Percentiles rank a stretch among this genome's conserved stretches.
phyloP scores from a whole-genome alignment of 2,329 filamentous ascomycete species.

The Aspergillus phoenicis region DNA sequence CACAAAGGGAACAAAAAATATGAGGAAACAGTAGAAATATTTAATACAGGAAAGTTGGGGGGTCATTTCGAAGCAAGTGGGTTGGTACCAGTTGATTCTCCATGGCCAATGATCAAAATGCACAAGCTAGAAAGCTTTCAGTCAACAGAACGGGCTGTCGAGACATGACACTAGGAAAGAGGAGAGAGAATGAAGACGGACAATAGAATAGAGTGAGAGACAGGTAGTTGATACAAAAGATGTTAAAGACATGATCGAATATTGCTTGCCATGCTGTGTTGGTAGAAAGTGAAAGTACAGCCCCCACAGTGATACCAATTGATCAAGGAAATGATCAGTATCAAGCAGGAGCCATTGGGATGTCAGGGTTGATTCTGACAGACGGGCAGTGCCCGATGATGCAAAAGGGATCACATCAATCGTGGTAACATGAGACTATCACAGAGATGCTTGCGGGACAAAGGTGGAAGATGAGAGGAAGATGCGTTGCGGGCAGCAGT shows the following conservation, averaged over 20 bases:
- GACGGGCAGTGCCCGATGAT: slow-evolving; percentile 23
- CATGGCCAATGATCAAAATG: not conserved
- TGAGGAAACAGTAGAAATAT: not conserved
- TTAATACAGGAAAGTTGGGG: slow-evolving; percentile 3
- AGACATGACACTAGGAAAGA: slow-evolving; percentile 6
- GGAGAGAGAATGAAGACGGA: slow-evolving; percentile 5
- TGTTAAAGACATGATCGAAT: slow-evolving; percentile 18
- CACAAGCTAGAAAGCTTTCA: not conserved
- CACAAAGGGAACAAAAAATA: not conserved
- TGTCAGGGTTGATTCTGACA: slow-evolving; percentile 16
- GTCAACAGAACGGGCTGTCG: not conserved
- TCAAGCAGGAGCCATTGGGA: slow-evolving; percentile 13
- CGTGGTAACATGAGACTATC: slow-evolving; percentile 36
- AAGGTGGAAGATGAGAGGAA: slow-evolving; percentile 14
- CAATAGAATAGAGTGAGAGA: slow-evolving; percentile 17
- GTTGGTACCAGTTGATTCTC: not conserved
- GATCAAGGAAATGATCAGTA: slow-evolving; percentile 12
- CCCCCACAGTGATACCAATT: slow-evolving; percentile 1
- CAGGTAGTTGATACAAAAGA: slow-evolving; percentile 18
- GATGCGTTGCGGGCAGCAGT: slow-evolving; percentile 23
- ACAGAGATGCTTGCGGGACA: slow-evolving; percentile 16
- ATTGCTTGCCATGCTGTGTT: slow-evolving; percentile 15
- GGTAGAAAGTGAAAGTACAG: slow-evolving; percentile 13
- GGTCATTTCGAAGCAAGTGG: not conserved
- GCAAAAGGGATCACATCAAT: slow-evolving; percentile 35